Percentiles rank a stretch among this genome's conserved stretches.
Conservation (phyloP, 176 grass and related monocot genomes). For the Hordeum marinum region DNA sequence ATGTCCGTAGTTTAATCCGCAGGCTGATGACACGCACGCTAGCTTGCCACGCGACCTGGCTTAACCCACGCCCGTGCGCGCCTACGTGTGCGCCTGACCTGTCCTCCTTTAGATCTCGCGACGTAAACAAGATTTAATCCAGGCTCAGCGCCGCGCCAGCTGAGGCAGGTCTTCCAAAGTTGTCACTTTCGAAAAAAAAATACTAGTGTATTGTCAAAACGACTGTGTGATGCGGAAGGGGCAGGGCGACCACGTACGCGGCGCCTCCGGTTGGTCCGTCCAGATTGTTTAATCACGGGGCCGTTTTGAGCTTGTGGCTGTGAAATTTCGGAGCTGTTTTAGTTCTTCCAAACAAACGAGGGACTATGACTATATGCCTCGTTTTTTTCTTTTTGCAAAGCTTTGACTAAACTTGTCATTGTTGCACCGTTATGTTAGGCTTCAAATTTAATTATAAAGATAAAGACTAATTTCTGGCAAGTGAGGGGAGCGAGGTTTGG, state of each 20-base stretch:
- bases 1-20: background rate
- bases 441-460: too few relatives aligned
- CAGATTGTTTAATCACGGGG: background rate
- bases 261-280: background rate
- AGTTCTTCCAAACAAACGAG: too few relatives aligned
- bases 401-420: too few relatives aligned
- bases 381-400: too few relatives aligned
- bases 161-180: background rate
- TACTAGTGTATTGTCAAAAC: background rate
- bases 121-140: background rate
- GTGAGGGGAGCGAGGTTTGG: too few relatives aligned
- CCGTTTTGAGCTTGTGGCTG: slow-evolving; percentile 14
- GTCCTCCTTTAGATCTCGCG: background rate
- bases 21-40: background rate
- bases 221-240: background rate
- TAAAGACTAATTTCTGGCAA: too few relatives aligned
- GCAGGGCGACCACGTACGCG: background rate
- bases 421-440: too few relatives aligned
- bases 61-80: background rate
- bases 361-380: too few relatives aligned
- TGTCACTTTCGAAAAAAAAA: background rate
- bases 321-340: too few relatives aligned
- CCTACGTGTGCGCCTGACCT: background rate
- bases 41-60: background rate
- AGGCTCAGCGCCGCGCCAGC: background rate